Evolutionary conservation across 2,329 filamentous ascomycete species (phyloP).

Genomic region (Fusarium sp.): DNA sequence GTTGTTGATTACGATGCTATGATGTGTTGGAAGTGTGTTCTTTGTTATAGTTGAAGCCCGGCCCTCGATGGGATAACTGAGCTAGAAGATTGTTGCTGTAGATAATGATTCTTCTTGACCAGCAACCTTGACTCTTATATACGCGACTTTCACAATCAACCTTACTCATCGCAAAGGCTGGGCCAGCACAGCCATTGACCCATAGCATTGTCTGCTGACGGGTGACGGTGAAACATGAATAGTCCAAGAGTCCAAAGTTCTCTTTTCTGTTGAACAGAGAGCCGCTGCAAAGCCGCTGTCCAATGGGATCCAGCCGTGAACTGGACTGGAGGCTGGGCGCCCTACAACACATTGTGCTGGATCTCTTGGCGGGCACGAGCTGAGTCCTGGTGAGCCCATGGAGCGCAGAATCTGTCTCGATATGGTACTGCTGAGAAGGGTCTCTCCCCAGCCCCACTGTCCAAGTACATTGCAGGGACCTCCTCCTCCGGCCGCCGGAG

Average conservation of each 20-base stretch:
- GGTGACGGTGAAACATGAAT: neutral
- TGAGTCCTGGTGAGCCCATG: neutral
- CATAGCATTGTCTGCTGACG: neutral
- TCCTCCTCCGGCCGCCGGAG: neutral
- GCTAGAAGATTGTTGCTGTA: neutral
- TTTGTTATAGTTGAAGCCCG: no score
- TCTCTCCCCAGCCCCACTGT: neutral
- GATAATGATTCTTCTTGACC: neutral
- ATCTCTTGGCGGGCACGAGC: neutral
- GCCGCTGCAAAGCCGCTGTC: neutral
- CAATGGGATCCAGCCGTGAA: neutral
- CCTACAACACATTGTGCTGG: neutral
- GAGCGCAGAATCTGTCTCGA: neutral
- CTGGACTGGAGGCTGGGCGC: neutral
- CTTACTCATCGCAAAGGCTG: slow-evolving; percentile 3
- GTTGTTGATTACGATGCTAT: neutral
- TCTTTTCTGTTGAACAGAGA: neutral
- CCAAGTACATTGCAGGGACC: no score
- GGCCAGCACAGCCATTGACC: neutral
- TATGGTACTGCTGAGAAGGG: neutral
- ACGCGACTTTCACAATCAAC: neutral
- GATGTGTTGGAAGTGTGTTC: no score
- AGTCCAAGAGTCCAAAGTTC: neutral
- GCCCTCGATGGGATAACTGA: neutral
- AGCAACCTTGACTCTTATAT: neutral